Evolutionary conservation across 768 basidiomycete genomes (phyloP), one percentile per base, ranked within the genome.

Genomic region (Fomitopsis serialis): DNA sequence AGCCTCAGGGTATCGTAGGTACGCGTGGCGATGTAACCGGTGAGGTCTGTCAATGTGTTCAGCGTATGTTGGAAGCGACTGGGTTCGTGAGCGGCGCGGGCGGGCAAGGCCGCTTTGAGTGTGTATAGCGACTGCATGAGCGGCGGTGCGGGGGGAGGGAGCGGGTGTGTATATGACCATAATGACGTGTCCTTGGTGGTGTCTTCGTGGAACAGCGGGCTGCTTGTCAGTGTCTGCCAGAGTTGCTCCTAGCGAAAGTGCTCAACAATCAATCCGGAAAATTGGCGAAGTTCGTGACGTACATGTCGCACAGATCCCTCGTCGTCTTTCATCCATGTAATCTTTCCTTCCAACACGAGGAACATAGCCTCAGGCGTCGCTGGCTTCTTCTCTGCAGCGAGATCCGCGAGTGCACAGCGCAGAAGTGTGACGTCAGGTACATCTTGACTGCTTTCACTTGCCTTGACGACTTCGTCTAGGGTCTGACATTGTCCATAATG

Each of bases 11-110:
- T 74, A 27, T 75, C 63, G 61, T 89, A 91, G 2, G 86, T 79
- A 58, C 89, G 85, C 9, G 85, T 77, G 53, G 85, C 84, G 62
- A 92, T 78, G 66, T 88, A 89, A 5, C 89, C 89, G 0, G 89
- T 91, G 55, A 92, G 78, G 60, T 88, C 84, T 1, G 84, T 77
- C 36, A 90, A 74, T 0, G 79, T 65, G 63, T 89, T 79, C 7
- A 90, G 70, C 10, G 83, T 82, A 60, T 82, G 77, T 59, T 87
- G 85, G 61, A 74, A 73, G 7, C 70, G 42, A 68, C 74, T 23
- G 47, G 58, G 24, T 47, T 50, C 24, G 27, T 50, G n/a, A 40
- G 48, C 9, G 46, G 24, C 48, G 57, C 15, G 45, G 29, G 50
- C 59, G 44, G 52, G 63, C 13, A 71, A 57, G 21, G 57, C 34